Evolutionary conservation across 2,329 filamentous ascomycete species (phyloP), one percentile per base, ranked within the genome.

Genomic region (Fusarium anguioides): DNA sequence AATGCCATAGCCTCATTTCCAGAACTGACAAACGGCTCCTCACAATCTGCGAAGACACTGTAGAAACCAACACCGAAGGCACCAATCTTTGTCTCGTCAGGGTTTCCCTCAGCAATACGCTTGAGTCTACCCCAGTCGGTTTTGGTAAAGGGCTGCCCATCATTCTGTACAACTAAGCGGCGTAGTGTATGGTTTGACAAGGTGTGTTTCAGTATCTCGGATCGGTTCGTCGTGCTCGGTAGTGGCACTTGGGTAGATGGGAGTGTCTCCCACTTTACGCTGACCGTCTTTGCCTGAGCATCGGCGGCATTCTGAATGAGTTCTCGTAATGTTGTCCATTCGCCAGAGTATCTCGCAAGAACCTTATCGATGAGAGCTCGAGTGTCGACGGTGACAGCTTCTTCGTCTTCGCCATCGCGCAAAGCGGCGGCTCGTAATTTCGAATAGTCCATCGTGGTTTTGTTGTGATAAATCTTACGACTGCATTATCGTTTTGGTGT

Each of bases 31-130:
- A 99, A 98, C 1, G 96, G 96, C 72, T 97, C 94, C 79, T 99
- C 96, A 76, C 95, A 99, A 77, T 99, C 96, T 64, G 96, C 93
- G 77, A 99, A 99, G 36, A 98, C 95, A 77, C 93, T 97, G 84
- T 99, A 99, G 81, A 99, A 99, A 4, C 96, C 96, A 29, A 99
- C 96, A 69, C 96, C 96, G 77, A 99, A 99, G 5, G 96, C 96
- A 53, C 96, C 96, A 73, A 99, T 99, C 83, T 99, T 99, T 44
- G 94, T 98, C 81, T 99, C 96, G 77, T 99, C 96, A 0, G 96
- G 96, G 75, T 99, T 99, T 44, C 96, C 96, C 78, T 99, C 96
- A n/a, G 96, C 96, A 66, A 99, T 99, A 63, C 95, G 89, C 83
- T 98, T 98, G 68, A 99, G 78, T 52, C 96, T 87, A 42, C 89